phyloP scores from a whole-genome alignment of 345 rosid species.

The Brassica nigra region DNA sequence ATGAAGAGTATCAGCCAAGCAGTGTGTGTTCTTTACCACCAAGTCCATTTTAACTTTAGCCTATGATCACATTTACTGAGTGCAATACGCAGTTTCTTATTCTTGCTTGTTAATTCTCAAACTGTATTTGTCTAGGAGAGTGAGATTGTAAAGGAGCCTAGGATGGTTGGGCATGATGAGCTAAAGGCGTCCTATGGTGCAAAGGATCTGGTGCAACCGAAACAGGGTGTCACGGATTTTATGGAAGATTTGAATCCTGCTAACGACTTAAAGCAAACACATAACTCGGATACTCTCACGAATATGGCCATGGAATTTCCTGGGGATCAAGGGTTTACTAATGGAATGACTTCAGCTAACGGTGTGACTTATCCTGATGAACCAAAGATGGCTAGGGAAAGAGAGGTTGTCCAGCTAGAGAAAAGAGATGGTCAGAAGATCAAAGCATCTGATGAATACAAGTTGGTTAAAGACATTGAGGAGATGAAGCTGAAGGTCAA shows the following conservation, averaged over 20 bases:
- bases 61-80: not conserved
- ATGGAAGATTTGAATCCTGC: conserved; percentile 11
- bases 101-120: not conserved
- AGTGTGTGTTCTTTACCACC: conserved; percentile 30
- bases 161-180: conserved; percentile 43
- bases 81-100: conserved; percentile 20
- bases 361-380: conserved; percentile 40
- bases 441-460: conserved; percentile 48
- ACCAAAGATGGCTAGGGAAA: conserved; percentile 33
- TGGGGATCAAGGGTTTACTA: conserved; percentile 38
- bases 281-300: conserved; percentile 10
- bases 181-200: conserved; percentile 38
- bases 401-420: conserved; percentile 39
- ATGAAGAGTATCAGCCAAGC: conserved; percentile 28
- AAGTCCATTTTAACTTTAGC: not conserved
- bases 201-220: conserved; percentile 39
- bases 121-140: conserved; percentile 41
- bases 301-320: conserved; percentile 33
- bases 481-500: conserved; percentile 69
- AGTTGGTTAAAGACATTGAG: conserved; percentile 56
- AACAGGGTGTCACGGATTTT: conserved; percentile 24
- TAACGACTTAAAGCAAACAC: conserved; percentile 30
- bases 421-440: conserved; percentile 33
- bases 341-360: conserved; percentile 43
- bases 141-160: conserved; percentile 46